Evolutionary conservation across 73 alveolate species (phyloP), one percentile per base, ranked within the genome.

Genomic region (Paramecium biaurelia): DNA sequence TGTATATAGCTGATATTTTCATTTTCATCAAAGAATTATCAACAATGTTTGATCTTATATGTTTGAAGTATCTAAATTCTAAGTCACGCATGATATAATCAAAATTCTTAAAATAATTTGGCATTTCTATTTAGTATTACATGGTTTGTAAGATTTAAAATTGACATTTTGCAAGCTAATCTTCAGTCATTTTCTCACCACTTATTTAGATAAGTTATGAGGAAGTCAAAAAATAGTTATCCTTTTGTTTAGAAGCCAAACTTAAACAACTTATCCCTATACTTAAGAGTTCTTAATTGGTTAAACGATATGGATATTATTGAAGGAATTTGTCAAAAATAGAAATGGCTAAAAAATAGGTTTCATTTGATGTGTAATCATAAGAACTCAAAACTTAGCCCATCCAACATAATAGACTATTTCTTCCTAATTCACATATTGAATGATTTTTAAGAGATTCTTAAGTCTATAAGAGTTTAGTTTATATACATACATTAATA

Each of bases 41-140:
- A 30, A 30, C 5, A 30, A 63, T 63, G 28, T 63, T 32, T 32
- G 41, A 30, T 0, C 47, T 32, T 2, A 26, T 26, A 12, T 11
- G 21, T 63, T 63, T 26, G 12, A 3, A 63, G 28, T 63, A 63
- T 23, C 84, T 9, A 26, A 30, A 72, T 18, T 72, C 86, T 18
- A 72, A 72, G 18, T 72, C 86, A 11, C 86, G 37, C 58, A 72
- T 38, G 0, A 72, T 35, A 14, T 72, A 72, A 72, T 72, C 86
- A 72, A 35, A 72, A 20, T 35, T 21, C 15, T 34, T 12, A 38
- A 35, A 72, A 20, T 35, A 35, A 4, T 34, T 72, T 9, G 56
- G 56, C n/a, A 34, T 11, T 35, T 72, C 86, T 34, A 72, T 35
- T 72, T 72, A 7, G 38, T 34, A 20, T 20, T 72, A 9, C 18